Evolutionary conservation across 768 basidiomycete genomes (phyloP), one percentile per base, ranked within the genome.

Genomic region (Kwoniella sp.): DNA sequence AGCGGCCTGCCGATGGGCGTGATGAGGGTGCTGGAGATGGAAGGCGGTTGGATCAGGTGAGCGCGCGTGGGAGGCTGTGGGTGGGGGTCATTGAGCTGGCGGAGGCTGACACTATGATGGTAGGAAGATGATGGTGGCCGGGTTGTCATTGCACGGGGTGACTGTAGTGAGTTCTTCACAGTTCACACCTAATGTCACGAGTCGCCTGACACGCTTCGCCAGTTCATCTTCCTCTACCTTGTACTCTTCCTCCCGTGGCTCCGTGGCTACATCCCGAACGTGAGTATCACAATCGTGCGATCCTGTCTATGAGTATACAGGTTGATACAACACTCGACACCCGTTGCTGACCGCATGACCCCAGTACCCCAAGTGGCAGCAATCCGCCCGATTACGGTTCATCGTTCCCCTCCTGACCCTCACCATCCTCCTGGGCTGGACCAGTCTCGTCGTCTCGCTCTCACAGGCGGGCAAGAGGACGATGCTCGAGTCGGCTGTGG

Each of bases 171-270:
- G 69, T 65, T 17, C 17, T 26, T 22, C 3, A 12, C 14, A 15
- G 6, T 27, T 34, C 3, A 12, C 10, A 11, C 34, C 23, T 15
- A 9, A 20, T n/a, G 31, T 22, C 34, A 19, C 14, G 22, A 29
- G 27, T 12, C 41, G 14, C 11, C 8, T 45, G 8, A 29, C 15
- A n/a, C 0, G n/a, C 7, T 17, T 4, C 20, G 1, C 11, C 38
- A 72, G 71, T 32, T 60, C 19, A 70, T 73, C 25, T 73, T 73
- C 57, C 61, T 73, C 38, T 73, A 73, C 50, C 63, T 73, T n/a
- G 71, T 73, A 7, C 31, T 69, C 5, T 73, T 69, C 50, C 43
- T 73, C 4, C 71, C 71, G 5, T 69, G 64, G 57, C 32, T 73
- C 22, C 46, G 71, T 42, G 69, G 71, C 2, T 69, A 69, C 33